Evolutionary conservation across 2,329 filamentous ascomycete genomes (phyloP), one percentile per base, ranked within the genome.

Genomic region (Cercospora berteroae): DNA sequence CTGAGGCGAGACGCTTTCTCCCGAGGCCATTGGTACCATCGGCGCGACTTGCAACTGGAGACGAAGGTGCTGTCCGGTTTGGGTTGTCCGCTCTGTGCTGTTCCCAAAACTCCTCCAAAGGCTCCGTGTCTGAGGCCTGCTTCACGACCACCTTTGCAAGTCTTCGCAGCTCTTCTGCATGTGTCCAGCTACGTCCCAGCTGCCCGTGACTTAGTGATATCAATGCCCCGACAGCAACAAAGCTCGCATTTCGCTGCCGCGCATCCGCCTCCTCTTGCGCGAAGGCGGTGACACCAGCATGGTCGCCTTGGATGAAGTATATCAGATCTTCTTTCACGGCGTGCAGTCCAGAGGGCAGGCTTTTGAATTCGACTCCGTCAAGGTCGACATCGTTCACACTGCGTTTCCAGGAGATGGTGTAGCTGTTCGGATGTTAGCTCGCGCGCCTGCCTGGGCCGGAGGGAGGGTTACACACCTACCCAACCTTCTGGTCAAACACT

Each of bases 281-380:
- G 78, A 97, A 99, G 29, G 94, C 93, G 81, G 93, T 97, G 73
- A 98, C 85, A 29, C 95, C 95, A 5, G 93, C 94, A 81, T 93
- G 90, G 58, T 87, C 89, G 56, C 67, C 73, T 76, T 98, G 93
- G 52, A 96, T 89, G 79, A 98, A 99, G 83, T 98, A 99, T 80
- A 90, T 84, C 61, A 98, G 84, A 79, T 99, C 95, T 72, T 94
- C 88, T 33, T 89, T 84, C 20, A 98, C 92, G 66, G 92, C 91
- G 80, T 99, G 95, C 60, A 97, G 81, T 25, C 95, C 95, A 0
- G 94, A 98, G 2, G 95, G 95, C 57, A 99, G 85, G 69, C 93
- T 96, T 81, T 97, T 98, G 86, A 93, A 99, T 81, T 99, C 95
- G 25, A 91, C 88, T 64, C 93, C 93, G 73, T 96, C 92, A 59